phyloP scores from a whole-genome alignment of 148 eudicot species.

The Rhododendron vialii region DNA sequence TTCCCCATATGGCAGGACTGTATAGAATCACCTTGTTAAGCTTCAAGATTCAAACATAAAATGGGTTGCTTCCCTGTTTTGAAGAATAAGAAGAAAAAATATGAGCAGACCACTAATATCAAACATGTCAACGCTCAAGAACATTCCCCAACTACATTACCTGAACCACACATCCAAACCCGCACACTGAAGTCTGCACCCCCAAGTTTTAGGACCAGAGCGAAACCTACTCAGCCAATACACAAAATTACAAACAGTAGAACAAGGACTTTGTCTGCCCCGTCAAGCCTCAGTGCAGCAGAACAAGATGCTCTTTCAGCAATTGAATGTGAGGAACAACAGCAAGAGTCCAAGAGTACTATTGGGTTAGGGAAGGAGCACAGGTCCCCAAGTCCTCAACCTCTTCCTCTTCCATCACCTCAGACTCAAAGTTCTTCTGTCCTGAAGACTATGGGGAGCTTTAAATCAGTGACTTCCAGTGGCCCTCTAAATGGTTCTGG shows the following conservation, averaged over 20 bases:
- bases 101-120: constrained; percentile 38
- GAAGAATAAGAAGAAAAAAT: constrained; percentile 78
- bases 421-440: constrained; percentile 37
- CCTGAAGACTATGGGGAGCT: constrained; percentile 57
- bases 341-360: constrained; percentile 42
- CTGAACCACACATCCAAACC: constrained; percentile 52
- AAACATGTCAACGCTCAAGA: constrained; percentile 69
- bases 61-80: constrained; percentile 89
- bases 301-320: constrained; percentile 59
- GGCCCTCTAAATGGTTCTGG: constrained; percentile 73
- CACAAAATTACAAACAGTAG: constrained; percentile 28
- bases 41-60: constrained; percentile 24
- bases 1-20: constrained; percentile 18
- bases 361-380: constrained; percentile 45
- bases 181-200: constrained; percentile 81
- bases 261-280: constrained; percentile 72
- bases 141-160: constrained; percentile 59
- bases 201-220: constrained; percentile 68
- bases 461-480: constrained; percentile 50
- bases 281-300: constrained; percentile 65
- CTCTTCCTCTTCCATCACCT: constrained; percentile 95
- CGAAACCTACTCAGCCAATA: constrained; percentile 41
- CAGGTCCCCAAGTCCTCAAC: constrained; percentile 66
- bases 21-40: background rate
- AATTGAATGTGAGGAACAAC: constrained; percentile 62